Evolutionary conservation across 2,329 filamentous ascomycete species (phyloP).

Genomic region (Talaromyces amestolkiae): DNA sequence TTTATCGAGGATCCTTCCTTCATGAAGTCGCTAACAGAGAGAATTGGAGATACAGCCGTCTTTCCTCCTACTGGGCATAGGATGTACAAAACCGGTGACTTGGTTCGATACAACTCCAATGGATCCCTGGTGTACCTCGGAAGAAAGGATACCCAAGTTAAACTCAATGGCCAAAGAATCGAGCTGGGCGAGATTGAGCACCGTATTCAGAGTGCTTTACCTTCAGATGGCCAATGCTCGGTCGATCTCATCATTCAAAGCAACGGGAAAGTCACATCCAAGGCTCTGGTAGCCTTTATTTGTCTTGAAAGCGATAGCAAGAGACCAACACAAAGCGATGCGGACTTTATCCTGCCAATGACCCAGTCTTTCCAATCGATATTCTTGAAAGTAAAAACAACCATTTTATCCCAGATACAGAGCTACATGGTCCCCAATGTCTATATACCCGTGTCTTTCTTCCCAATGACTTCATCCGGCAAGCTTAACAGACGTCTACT

Average conservation of each 20-base stretch:
- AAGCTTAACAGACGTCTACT: slow-evolving; percentile 20
- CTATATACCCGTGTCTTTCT: slow-evolving; percentile 17
- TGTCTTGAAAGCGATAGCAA: slow-evolving; percentile 13
- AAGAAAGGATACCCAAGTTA: slow-evolving; percentile 41
- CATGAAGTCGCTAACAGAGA: slow-evolving; percentile 13
- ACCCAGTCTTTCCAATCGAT: slow-evolving; percentile 11
- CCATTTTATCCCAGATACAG: slow-evolving; percentile 13
- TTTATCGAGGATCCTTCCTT: slow-evolving; percentile 42
- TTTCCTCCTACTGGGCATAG: slow-evolving; percentile 28
- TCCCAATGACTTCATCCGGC: slow-evolving; percentile 19
- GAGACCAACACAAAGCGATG: slow-evolving; percentile 30
- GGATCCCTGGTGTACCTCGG: slow-evolving; percentile 37
- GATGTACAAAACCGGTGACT: slow-evolving; percentile 38
- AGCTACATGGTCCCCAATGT: slow-evolving; percentile 20
- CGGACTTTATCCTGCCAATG: slow-evolving; percentile 21
- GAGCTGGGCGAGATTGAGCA: slow-evolving; percentile 44
- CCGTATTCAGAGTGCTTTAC: slow-evolving; percentile 26
- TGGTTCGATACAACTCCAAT: slow-evolving; percentile 35
- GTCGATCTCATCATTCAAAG: slow-evolving; percentile 23
- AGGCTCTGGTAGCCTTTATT: slow-evolving; percentile 17
- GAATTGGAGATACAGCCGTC: not conserved
- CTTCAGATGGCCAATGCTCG: slow-evolving; percentile 40
- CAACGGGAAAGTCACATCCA: slow-evolving; percentile 8
- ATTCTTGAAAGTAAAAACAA: slow-evolving; percentile 2
- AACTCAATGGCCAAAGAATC: slow-evolving; percentile 43